Percentiles rank a stretch among this genome's conserved stretches.
Conservation (phyloP, 2,329 filamentous ascomycete genomes). For the Xylariaceae sp. region DNA sequence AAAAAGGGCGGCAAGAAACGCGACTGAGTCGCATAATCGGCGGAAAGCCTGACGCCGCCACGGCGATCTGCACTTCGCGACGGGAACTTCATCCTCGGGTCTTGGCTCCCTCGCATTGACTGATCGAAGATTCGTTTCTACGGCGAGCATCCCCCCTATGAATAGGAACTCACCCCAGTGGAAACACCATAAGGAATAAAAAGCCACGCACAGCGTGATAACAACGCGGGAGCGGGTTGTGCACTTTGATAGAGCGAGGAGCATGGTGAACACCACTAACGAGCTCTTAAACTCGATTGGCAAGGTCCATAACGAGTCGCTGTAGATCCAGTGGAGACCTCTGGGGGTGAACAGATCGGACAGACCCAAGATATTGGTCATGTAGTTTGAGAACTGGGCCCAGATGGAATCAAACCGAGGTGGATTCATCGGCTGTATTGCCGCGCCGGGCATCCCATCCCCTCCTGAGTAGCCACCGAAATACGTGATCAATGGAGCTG, state of each 20-base stretch:
- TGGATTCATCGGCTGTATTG: constrained; percentile 17
- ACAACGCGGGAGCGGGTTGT: constrained; percentile 22
- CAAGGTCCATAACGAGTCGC: constrained; percentile 37
- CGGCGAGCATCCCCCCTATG: constrained; percentile 33
- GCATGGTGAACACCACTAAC: constrained; percentile 34
- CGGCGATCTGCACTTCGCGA: background rate
- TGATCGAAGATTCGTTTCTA: constrained; percentile 24
- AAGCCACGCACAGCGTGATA: constrained; percentile 17
- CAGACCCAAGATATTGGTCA: constrained; percentile 4
- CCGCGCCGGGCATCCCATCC: constrained; percentile 23
- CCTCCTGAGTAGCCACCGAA: constrained; percentile 17
- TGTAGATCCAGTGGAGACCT: constrained; percentile 25
- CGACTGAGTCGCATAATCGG: background rate
- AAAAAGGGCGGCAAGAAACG: constrained; percentile 17
- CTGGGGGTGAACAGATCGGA: constrained; percentile 22
- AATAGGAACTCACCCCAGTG: constrained; percentile 33
- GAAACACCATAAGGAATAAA: constrained; percentile 27
- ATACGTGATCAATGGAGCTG: constrained; percentile 20
- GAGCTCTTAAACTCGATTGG: constrained; percentile 38
- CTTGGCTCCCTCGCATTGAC: background rate
- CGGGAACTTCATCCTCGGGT: background rate
- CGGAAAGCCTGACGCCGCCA: background rate
- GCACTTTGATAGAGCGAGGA: constrained; percentile 32
- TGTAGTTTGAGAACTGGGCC: constrained; percentile 25
- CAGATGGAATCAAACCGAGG: constrained; percentile 17